Base-by-base conservation (phyloP, 148 eudicot species). In the Persicaria tinctoria region DNA sequence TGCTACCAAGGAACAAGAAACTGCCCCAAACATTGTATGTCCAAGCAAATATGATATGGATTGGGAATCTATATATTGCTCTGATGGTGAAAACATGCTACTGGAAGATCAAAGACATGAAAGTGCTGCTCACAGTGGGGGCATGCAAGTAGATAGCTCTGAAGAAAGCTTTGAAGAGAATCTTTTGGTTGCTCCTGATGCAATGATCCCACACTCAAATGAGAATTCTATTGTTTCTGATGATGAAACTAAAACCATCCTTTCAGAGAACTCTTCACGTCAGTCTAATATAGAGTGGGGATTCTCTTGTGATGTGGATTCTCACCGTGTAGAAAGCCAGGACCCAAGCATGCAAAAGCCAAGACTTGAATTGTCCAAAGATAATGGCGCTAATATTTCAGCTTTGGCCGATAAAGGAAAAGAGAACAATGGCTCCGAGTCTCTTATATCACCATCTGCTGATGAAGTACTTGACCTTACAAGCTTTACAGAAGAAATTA, bases 241-340 rank as follows among this genome's bases (percentile, higher is more conserved):
- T 74, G 66, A 63, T 11, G 46, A 73, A 56, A 46, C 51, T 14
- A 60, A 74, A 46, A 46, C 55, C 27, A 27, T 60, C 32, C 11
- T 12, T 46, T 32, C 73, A 51, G 72, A 79, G 51, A 56, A 82
- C 72, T 44, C 75, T 54, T 78, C 68, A 9, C 20, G 56, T n/a
- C 79, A 80, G 44, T 66, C 78, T 38, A 72, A 73, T 48, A 49
- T 73, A 46, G 85, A 50, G 51, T 76, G 77, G 79, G 78, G 53
- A 11, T 77, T 80, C 49, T 48, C 74, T 45, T 44, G 6, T 60
- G 27, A 10, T 77, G 17, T 64, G n/a, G 46, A 55, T 51, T 46
- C 32, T 68, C 47, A 18, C 41, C 59, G 59, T 70, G 78, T 44
- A 17, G 73, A 76, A 72, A 51, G 69, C 76, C 49, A 74, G 51